Evolutionary conservation across 2,329 filamentous ascomycete species (phyloP), one percentile per base, ranked within the genome.

Genomic region (Trichoderma aggressivum): DNA sequence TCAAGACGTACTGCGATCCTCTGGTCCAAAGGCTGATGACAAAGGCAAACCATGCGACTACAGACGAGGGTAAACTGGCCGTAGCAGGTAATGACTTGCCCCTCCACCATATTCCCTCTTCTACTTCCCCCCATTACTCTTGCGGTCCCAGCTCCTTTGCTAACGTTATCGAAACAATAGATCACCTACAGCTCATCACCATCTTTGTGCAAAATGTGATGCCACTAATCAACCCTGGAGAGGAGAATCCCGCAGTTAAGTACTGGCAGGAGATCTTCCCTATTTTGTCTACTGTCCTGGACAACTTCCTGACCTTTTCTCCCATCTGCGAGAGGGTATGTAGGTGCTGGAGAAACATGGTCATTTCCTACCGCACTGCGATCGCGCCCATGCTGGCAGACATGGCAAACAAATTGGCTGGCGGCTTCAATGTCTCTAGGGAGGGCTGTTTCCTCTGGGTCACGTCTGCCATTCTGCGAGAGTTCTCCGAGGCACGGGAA

Each of bases 391-490:
- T 99, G 59, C 86, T 99, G 58, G 92, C 92, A 1, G 88, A 90
- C 24, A 90, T 99, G 82, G 97, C 96, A 21, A 92, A 95, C 76
- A 97, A 95, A 81, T 88, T 99, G 71, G 93, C 93, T 1, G 87
- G 87, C 74, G 94, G 95, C 5, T 99, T 99, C 79, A 88, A 92
- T 70, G 87, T 88, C 21, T 98, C 95, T 12, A 89, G 91, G 72
- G 95, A 99, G 81, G 96, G 96, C 14, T 98, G 95, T 80, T 99
- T 99, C 86, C 86, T 99, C n/a, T 99, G 96, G 96, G 95, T 96
- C 1, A 98, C 95, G 2, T 93, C 94, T 74, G 94, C 95, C 10
- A 97, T 99, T 73, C 88, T 99, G 34, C 92, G 96, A 72, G 96
- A 99, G 80, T 99, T 98, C 79, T 96, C 94, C 0, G 93, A 97